phyloP scores from a whole-genome alignment of 108 stramenopile species.

The Discostella stelligeroides region DNA sequence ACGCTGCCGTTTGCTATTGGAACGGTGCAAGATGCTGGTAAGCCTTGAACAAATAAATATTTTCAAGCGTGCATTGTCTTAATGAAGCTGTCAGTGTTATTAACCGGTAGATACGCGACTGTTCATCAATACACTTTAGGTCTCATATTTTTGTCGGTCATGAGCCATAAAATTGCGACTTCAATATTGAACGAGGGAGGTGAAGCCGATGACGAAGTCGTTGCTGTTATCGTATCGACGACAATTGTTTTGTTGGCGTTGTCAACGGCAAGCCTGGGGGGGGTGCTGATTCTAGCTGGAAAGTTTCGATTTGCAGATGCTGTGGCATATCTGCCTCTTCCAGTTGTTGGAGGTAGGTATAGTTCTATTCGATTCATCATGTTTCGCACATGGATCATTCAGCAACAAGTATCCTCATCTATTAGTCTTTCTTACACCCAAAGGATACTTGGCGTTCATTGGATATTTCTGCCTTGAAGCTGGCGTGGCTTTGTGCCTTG shows the following conservation, averaged over 20 bases:
- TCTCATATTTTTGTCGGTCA: constrained; percentile 89
- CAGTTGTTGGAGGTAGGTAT: constrained; percentile 63
- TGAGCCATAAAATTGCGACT: constrained; percentile 86
- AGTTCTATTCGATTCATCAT: not conserved
- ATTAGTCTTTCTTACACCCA: constrained; percentile 18
- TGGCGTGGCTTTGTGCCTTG: constrained; percentile 86
- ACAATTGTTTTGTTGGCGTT: constrained; percentile 70
- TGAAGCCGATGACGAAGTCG: constrained; percentile 48
- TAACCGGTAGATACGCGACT: too few species aligned
- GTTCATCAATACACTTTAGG: constrained; percentile 41
- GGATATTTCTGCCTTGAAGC: constrained; percentile 96
- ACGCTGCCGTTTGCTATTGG: constrained; percentile 92
- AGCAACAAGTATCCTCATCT: not conserved
- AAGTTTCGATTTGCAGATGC: constrained; percentile 88
- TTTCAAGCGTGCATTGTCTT: not conserved
- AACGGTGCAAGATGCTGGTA: constrained; percentile 92
- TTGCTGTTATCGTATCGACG: constrained; percentile 69
- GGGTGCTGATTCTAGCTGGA: constrained; percentile 83
- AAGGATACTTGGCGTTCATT: constrained; percentile 93
- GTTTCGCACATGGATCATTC: not conserved
- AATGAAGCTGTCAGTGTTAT: too few species aligned
- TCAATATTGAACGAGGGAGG: constrained; percentile 47
- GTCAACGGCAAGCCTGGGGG: constrained; percentile 82
- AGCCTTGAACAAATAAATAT: not conserved
- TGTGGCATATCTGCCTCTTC: constrained; percentile 95